Base-by-base conservation (phyloP, 2,329 filamentous ascomycete genomes). In the Exophiala spinifera region DNA sequence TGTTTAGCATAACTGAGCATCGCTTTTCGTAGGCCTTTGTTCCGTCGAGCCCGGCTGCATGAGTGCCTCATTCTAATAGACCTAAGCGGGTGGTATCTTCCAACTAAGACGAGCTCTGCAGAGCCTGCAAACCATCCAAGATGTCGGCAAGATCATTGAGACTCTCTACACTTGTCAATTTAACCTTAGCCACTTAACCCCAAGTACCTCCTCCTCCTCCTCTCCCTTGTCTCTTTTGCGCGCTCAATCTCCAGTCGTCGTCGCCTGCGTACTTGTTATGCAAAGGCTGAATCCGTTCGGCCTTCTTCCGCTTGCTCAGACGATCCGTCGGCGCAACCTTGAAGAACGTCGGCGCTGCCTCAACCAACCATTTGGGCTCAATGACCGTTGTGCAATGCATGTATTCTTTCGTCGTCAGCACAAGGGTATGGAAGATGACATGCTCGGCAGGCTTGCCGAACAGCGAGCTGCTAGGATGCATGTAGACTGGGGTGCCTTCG, bases 281-380 rank as follows among this genome's bases (percentile, higher is more conserved):
- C 73, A 99, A 72, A 40, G 94, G 94, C 76, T 96, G 89, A 51
- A 99, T 97, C 53, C 92, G 81, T 79, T 99, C 94, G 0, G 89
- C 89, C 78, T 89, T 87, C 82, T 95, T 94, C 66, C 94, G 78
- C 80, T 96, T 96, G 61, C 87, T 92, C 66, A 99, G 73, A 52
- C 83, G 79, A 68, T 96, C 90, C 33, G 87, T 92, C 0, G 89
- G 85, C 15, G 94, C 92, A 3, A 97, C 90, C 80, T 95, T 96
- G 84, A 97, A 99, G 77, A 97, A 99, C 0, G 91, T 96, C 8
- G 95, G 94, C n/a, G 95, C 94, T 11, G 91, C 92, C 66, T 96
- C 91, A 1, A 97, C 91, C 19, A 99, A 81, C 84, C 83, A 86
- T 70, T 95, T 96, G 7, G 94, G 92, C 73, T 99, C 94, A 65